Base-by-base conservation (phyloP, 139 green algal species). In the Chlorella sp. region DNA sequence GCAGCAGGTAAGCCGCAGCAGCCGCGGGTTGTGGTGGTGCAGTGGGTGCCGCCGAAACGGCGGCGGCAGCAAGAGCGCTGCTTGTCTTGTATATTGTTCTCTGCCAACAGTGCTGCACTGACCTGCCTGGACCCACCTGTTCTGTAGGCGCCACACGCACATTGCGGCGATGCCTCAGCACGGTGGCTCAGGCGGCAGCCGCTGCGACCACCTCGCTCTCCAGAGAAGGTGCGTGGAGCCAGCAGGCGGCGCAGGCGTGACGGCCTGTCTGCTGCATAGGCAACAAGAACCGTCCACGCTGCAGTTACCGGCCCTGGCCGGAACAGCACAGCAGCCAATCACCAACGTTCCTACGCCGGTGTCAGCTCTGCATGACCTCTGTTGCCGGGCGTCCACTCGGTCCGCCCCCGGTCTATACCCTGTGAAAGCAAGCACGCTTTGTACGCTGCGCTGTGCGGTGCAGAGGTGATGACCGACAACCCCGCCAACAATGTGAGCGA, bases 401-500 rank as follows among this genome's bases (percentile, higher is more conserved):
- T n/a, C n/a, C n/a, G n/a, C n/a, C n/a, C n/a, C n/a, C n/a, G n/a
- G n/a, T n/a, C n/a, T n/a, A n/a, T n/a, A n/a, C n/a, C n/a, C n/a
- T n/a, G n/a, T n/a, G n/a, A n/a, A n/a, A n/a, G n/a, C n/a, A n/a
- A 57, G 48, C 48, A 57, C 48, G 9, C 48, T 9, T 57, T 57
- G 48, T 57, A n/a, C n/a, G n/a, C n/a, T n/a, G n/a, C n/a, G n/a
- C n/a, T n/a, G 48, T 57, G 48, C 48, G 7, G 7, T 57, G 16
- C 85, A 93, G 94, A 97, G 19, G 94, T 98, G 14, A 94, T 99
- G 68, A 98, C 94, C 0, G 78, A 81, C 53, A 92, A 99, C 68
- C 95, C 97, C 2, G 88, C 90, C 73, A 99, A 99, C 96, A 99
- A 99, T 87, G 94, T 99, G 12, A 96, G 96, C 4, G 98, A 99